Percentiles rank a stretch among this genome's conserved stretches.
Conservation (phyloP, 768 basidiomycete species). For the Neoboletus magnificus region DNA sequence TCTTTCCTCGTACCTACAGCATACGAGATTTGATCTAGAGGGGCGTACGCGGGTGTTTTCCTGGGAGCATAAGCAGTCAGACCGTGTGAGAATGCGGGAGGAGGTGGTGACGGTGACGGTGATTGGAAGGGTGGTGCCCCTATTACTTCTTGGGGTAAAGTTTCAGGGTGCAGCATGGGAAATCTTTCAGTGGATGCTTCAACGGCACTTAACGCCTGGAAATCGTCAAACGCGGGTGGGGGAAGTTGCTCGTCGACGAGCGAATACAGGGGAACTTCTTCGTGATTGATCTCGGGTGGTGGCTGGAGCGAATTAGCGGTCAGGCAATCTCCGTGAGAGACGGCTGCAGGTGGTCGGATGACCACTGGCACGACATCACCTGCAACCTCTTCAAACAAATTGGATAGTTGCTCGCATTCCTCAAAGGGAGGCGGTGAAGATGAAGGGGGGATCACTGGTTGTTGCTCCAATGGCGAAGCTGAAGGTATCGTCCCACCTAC, state of each 20-base stretch:
- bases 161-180: background rate
- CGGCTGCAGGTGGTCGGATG: background rate
- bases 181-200: background rate
- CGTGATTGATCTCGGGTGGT: constrained; percentile 6
- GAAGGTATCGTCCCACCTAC: background rate
- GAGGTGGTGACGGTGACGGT: background rate
- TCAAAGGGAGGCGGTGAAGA: constrained; percentile 6
- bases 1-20: background rate
- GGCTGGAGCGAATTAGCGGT: background rate
- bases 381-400: background rate
- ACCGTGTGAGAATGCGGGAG: background rate
- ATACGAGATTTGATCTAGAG: background rate
- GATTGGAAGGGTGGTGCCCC: background rate
- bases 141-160: background rate
- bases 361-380: background rate
- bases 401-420: background rate
- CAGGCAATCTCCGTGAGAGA: background rate
- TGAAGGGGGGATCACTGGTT: background rate
- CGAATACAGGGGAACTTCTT: constrained; percentile 22
- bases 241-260: constrained; percentile 24
- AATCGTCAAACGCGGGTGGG: constrained; percentile 25
- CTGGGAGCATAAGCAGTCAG: background rate
- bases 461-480: background rate
- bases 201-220: background rate
- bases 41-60: background rate